phyloP scores from a whole-genome alignment of 257 asterid genomes.

The Misopates orontium region DNA sequence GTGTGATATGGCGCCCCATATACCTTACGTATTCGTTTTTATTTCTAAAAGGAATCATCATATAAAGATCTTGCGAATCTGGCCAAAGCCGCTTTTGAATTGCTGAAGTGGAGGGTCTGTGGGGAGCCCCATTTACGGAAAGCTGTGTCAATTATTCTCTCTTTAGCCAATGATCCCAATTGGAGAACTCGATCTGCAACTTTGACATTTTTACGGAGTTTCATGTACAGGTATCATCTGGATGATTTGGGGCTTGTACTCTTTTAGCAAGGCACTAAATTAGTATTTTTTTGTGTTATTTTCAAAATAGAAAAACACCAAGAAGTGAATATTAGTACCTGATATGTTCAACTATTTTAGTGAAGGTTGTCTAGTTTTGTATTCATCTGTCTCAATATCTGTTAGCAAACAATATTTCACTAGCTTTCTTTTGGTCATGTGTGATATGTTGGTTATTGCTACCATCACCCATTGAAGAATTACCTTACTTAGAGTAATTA shows the following conservation, averaged over 20 bases:
- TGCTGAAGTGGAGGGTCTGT: constrained; percentile 83
- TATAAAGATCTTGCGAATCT: constrained; percentile 83
- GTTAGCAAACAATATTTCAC: constrained; percentile 16
- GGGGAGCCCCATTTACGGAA: constrained; percentile 66
- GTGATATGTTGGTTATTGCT: constrained; percentile 19
- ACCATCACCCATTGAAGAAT: not conserved
- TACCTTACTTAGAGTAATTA: too few relatives aligned
- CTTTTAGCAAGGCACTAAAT: constrained; percentile 13
- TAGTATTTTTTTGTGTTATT: constrained; percentile 22
- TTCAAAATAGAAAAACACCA: constrained; percentile 1
- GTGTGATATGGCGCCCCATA: constrained; percentile 13
- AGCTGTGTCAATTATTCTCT: constrained; percentile 60
- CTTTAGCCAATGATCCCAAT: constrained; percentile 76
- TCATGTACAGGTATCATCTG: constrained; percentile 82
- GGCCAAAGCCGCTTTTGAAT: constrained; percentile 90
- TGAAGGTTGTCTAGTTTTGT: not conserved
- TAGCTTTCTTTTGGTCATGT: constrained; percentile 19
- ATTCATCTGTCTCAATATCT: constrained; percentile 5
- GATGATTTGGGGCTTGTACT: constrained; percentile 23
- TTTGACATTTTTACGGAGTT: constrained; percentile 84
- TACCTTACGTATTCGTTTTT: constrained; percentile 21
- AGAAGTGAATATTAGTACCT: not conserved
- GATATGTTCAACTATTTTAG: constrained; percentile 15
- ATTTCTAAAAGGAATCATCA: constrained; percentile 76
- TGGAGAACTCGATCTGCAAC: constrained; percentile 98